Conservation (phyloP, 495 filamentous ascomycete species). For the Aspergillus homomorphus region DNA sequence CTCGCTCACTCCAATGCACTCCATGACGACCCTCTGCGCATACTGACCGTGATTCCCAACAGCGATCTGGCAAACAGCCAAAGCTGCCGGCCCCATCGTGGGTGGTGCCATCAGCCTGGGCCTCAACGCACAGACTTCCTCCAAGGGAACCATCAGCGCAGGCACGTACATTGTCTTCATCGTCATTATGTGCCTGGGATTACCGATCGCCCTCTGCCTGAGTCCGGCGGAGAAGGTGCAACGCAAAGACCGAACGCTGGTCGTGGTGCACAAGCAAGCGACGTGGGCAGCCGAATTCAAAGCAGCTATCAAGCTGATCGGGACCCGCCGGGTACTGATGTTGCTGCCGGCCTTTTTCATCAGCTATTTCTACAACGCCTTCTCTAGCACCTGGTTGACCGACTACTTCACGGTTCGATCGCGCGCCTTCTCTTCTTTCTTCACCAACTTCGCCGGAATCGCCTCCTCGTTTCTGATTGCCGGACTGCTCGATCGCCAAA, state of each 20-base stretch:
- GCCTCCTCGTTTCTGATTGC: slow-evolving; percentile 33
- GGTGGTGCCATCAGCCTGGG: slow-evolving; percentile 34
- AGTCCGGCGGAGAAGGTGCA: slow-evolving; percentile 34
- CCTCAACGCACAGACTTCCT: slow-evolving; percentile 26
- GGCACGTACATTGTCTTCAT: slow-evolving; percentile 35
- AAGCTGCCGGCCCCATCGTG: slow-evolving; percentile 31
- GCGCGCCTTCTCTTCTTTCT: slow-evolving; percentile 34
- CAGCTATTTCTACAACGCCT: slow-evolving; percentile 39
- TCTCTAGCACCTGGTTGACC: slow-evolving; percentile 33
- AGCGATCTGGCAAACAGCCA: slow-evolving; percentile 36
- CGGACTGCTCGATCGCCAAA: slow-evolving; percentile 29
- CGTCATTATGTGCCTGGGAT: slow-evolving; percentile 35
- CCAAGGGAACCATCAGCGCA: slow-evolving; percentile 25
- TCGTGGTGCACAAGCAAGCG: slow-evolving; percentile 29
- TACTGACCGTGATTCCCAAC: not conserved
- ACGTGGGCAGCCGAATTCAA: slow-evolving; percentile 32
- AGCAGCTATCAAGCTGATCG: slow-evolving; percentile 25
- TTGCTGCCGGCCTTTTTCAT: slow-evolving; percentile 35
- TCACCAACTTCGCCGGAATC: slow-evolving; percentile 36
- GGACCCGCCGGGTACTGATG: slow-evolving; percentile 27
- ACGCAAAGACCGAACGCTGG: slow-evolving; percentile 29
- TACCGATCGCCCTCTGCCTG: slow-evolving; percentile 28
- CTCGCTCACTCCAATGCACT: not conserved
- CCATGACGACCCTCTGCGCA: too few species aligned
- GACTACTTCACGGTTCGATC: slow-evolving; percentile 34